Base-by-base conservation (phyloP, 495 filamentous ascomycete genomes). In the Aspergillus carlsbadensis region DNA sequence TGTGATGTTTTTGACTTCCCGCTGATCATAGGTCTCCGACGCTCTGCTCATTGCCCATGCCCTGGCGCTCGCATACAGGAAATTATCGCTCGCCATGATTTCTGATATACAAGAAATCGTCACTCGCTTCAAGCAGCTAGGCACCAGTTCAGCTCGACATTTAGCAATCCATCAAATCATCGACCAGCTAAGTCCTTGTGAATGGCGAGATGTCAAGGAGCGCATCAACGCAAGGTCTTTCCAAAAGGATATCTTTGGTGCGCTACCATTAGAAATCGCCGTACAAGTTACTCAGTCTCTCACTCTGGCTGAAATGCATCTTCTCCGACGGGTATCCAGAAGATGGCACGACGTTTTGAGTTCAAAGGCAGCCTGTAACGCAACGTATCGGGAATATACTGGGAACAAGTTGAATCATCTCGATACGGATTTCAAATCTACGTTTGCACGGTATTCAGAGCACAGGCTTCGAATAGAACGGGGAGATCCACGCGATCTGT, bases 241-340 rank as follows among this genome's bases (percentile, higher is more conserved):
- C 21, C 60, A 69, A 34, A 61, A 56, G n/a, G 74, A 77, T 56
- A 61, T 77, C 10, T 37, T 76, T 1, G 67, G 66, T 24, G 56
- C 55, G 3, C 47, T 75, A 34, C 74, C 73, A 1, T 8, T 64
- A 2, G 74, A 77, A 53, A 40, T 77, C 10, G 60, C 64, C 1
- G 52, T 62, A 6, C 52, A 68, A 10, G 50, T 76, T 24, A 50
- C 50, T 7, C 42, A 57, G 10, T 57, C 67, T 47, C 33, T 76
- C 17, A 34, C 52, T 26, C 15, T 74, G 1, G 21, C 33, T 6
- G 70, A 76, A 21, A 4, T 71, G 22, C 15, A 73, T 39, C 17
- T 56, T 8, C 56, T 71, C 11, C 66, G 61, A 29, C 65, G 64
- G 47, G 72, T 76, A 26, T 74, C 68, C 3, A 68, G 57, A 60